Evolutionary conservation across 257 asterid genomes (phyloP), one percentile per base, ranked within the genome.

Genomic region (Dorcoceras hygrometricum): DNA sequence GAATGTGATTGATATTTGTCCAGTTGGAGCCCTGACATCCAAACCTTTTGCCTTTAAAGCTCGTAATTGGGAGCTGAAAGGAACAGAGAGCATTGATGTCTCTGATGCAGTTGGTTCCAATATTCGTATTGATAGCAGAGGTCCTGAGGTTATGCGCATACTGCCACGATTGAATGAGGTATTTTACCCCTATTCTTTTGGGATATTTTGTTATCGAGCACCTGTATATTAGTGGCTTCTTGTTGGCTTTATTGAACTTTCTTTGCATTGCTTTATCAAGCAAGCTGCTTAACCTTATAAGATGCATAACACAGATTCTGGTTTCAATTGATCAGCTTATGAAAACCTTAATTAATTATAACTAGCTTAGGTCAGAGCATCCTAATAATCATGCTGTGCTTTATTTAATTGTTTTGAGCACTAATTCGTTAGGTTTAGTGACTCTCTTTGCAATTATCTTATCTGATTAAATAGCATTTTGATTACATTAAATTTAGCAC

Each of bases 31-130:
- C 74, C 87, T 94, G 51, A 94, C 99, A 23, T 94, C 99, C 28
- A 90, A 94, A 72, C 99, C 99, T 58, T 94, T 87, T 88, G 98
- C 99, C 77, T 90, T 94, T 61, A 94, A 90, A 85, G 99, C 99
- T 73, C 91, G 97, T 68, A 94, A 90, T 62, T 90, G 99, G 98
- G 99, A 94, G 81, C 83, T 94, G 25, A 94, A 90, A 84, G 99
- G 93, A 69, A 94, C 99, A 8, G 99, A 94, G 82, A 94, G 82
- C 88, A 90, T 94, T 76, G 99, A 94, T 80, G 90, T 94, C 70
- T 87, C 99, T 46, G 99, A 94, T 84, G 96, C 98, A 23, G 98
- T 94, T 82, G 99, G 99, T 75, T 94, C 99, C 22, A 94, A 94
- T 79, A 94, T 94, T 62, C 95, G 98, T 51, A 88, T 94, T 68